phyloP scores from a whole-genome alignment of 148 eudicot genomes.

The Rhododendron ferrugineum region DNA sequence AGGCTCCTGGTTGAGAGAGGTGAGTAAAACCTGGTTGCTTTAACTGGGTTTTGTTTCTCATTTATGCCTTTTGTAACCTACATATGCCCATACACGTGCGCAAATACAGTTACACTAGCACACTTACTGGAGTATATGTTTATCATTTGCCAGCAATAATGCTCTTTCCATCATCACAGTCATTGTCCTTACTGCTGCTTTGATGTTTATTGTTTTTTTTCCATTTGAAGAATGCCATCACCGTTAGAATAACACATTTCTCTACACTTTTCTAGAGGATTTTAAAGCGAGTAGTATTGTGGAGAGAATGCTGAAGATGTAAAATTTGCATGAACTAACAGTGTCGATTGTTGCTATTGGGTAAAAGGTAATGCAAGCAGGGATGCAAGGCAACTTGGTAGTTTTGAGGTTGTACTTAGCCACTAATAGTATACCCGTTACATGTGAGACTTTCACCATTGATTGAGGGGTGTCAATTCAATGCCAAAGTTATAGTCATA shows the following conservation, averaged over 20 bases:
- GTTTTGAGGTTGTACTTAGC: background rate
- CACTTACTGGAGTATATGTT: background rate
- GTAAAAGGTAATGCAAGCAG: background rate
- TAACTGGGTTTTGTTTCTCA: too few relatives aligned
- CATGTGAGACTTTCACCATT: background rate
- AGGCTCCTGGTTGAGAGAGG: constrained; percentile 78
- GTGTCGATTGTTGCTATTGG: background rate
- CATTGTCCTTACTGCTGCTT: background rate
- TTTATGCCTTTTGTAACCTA: too few relatives aligned
- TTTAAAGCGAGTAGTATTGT: background rate
- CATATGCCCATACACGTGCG: background rate
- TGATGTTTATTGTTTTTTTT: background rate
- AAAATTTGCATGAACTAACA: background rate
- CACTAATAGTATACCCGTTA: background rate
- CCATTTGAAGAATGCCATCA: background rate
- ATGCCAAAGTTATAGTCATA: background rate
- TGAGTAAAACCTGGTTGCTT: constrained; percentile 14
- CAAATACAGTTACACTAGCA: background rate
- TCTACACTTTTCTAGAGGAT: background rate
- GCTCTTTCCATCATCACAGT: background rate
- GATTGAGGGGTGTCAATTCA: background rate
- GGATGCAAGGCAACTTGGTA: background rate
- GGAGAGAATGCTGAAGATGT: background rate
- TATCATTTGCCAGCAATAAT: background rate
- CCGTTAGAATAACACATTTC: background rate